Base-by-base conservation (phyloP, 306 rosid species). In the Pyrus betulifolia region DNA sequence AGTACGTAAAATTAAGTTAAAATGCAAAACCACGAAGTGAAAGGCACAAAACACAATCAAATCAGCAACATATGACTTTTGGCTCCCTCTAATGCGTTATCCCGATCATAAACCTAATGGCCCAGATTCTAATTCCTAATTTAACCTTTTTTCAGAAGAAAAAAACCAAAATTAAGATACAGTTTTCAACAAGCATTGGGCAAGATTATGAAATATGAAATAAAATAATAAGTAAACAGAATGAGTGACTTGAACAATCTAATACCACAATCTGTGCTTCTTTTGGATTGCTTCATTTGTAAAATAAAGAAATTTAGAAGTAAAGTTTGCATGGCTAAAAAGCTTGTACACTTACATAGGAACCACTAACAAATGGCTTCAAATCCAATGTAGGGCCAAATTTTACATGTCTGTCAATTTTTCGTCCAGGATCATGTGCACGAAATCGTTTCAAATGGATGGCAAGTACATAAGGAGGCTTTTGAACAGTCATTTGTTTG, bases 381-480 rank as follows among this genome's bases (percentile, higher is more conserved):
- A 96, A 80, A 80, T 96, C 93, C 68, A 96, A 80, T 27, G 92
- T 84, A 68, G 89, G 79, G 49, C 85, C 86, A 79, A 92, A 96
- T 12, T 82, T 85, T 84, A 96, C 89, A 81, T 87, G 88, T 90
- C 89, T 96, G 79, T 90, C 84, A 82, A 92, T 96, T 84, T 96
- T 96, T 73, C 79, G 88, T 42, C 86, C 91, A 51, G 95, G 90
- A 80, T 92, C 89, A 71, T 87, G 87, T 1, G 96, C 88, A 59
- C 88, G 88, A 72, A 95, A 96, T 76, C 99, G 84, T 88, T 96
- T 96, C 60, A 96, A 82, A 83, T 96, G 99, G 63, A 96, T 84
- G 28, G 93, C 77, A 63, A 96, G 92, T 31, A 96, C 99, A 82
- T 85, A 85, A 19, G 99, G 99, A 42, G 99, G 93, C 91, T 96